Evolutionary conservation across 192 early-diverging fungal genomes (phyloP), one percentile per base, ranked within the genome.

Genomic region (Chytriomyces confervae): DNA sequence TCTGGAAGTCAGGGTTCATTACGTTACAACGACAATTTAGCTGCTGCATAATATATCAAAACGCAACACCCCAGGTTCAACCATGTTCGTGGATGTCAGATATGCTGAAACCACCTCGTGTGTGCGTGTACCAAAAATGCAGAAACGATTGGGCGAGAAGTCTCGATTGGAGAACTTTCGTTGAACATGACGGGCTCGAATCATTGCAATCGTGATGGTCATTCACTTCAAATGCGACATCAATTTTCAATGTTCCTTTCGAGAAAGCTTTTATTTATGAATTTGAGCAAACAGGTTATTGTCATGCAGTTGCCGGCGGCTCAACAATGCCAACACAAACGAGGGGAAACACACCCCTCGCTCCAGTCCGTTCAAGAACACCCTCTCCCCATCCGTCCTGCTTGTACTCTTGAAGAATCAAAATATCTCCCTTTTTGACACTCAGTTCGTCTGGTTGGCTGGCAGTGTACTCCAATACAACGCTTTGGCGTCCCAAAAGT

Each of bases 351-450:
- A 63, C 7, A 23, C 72, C 72, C 13, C 8, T 48, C n/a, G 44
- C 9, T 18, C 61, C 61, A 11, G 29, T 74, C 60, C 36, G 29
- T 45, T 43, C 36, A 23, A 74, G 8, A 8, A 16, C 24, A 23
- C 72, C 72, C 23, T 45, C 6, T 18, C 46, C 72, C 72, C 72
- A 74, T 46, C 72, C 72, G 10, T 74, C 61, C n/a, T 74, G 29
- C 9, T 43, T n/a, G 6, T 45, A 9, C 45, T 74, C 16, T 23
- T n/a, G 10, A 8, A 74, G 7, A 9, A 23, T 10, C 16, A 74
- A 10, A 7, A 47, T 8, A 6, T 74, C 57, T 16, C 72, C 72
- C 18, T 36, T 5, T 43, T 45, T 43, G 7, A 74, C 24, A 49
- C n/a, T 74, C 36, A 74, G 44, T 27, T 74, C 72, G 4, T 62